Evolutionary conservation across 441 rosid species (phyloP).

Genomic region (Adansonia grandidieri): DNA sequence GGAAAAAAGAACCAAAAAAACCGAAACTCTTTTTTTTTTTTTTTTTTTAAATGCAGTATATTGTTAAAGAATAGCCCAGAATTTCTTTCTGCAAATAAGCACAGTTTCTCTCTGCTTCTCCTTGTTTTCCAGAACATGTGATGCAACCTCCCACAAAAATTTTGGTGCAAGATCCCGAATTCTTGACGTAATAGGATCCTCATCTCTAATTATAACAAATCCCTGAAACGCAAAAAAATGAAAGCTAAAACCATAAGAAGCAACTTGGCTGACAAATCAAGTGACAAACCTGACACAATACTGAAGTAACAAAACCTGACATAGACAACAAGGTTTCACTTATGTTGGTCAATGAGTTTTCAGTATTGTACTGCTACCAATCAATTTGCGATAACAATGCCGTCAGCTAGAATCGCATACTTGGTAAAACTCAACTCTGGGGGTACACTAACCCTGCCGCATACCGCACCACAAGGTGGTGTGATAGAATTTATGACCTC

Average conservation of each 20-base stretch:
- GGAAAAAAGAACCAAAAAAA: too few relatives aligned
- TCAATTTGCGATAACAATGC: too few relatives aligned
- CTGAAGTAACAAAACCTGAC: too few relatives aligned
- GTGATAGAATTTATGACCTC: too few relatives aligned
- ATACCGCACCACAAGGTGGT: too few relatives aligned
- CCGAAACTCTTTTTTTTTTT: too few relatives aligned
- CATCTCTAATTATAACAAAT: constrained; percentile 74
- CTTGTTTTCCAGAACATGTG: constrained; percentile 57
- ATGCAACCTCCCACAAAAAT: constrained; percentile 74
- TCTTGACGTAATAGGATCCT: constrained; percentile 56
- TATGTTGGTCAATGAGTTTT: neutral
- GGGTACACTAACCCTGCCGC: too few relatives aligned
- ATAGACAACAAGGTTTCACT: neutral
- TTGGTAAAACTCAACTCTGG: too few relatives aligned
- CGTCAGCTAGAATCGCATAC: too few relatives aligned
- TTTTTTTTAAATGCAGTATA: too few relatives aligned
- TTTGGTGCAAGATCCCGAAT: constrained; percentile 69
- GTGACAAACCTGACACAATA: neutral
- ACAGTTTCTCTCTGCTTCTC: constrained; percentile 65
- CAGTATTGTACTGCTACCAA: too few relatives aligned
- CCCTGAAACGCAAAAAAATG: constrained; percentile 56
- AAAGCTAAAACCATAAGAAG: neutral
- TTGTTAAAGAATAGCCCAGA: constrained; percentile 63
- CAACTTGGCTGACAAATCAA: neutral
- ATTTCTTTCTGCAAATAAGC: constrained; percentile 78